Percentiles rank a stretch among this genome's conserved stretches.
phyloP scores from a whole-genome alignment of 2,329 filamentous ascomycete species.

The Colletotrichum sp. region DNA sequence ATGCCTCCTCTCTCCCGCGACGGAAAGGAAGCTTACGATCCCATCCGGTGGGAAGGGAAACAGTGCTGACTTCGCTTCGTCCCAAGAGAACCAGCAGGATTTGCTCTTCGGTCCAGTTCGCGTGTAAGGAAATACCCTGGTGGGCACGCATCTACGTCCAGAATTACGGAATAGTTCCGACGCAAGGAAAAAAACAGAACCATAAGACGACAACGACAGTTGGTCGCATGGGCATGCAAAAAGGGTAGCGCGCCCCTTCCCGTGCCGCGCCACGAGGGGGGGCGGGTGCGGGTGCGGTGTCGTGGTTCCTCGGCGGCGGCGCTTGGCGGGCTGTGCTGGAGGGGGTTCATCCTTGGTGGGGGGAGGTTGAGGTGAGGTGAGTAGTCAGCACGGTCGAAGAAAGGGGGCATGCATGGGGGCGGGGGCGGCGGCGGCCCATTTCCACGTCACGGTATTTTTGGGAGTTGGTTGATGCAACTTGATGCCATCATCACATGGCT shows the following conservation, averaged over 20 bases:
- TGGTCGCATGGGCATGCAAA: neutral
- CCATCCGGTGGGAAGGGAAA: neutral
- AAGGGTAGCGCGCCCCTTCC: neutral
- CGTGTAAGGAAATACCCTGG: neutral
- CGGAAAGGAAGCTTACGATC: neutral
- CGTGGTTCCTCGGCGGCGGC: neutral
- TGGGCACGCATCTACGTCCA: neutral
- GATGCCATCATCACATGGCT: neutral
- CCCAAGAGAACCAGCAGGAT: neutral
- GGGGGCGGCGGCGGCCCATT: neutral
- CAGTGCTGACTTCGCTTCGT: neutral
- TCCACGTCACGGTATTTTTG: neutral
- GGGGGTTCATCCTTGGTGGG: neutral
- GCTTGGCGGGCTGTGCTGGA: neutral
- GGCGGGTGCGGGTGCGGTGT: neutral
- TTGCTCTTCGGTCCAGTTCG: neutral
- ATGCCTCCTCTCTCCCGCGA: neutral
- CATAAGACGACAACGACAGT: neutral
- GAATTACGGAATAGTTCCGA: neutral
- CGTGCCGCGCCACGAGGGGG: conserved; percentile 7
- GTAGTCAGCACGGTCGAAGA: neutral
- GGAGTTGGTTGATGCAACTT: neutral
- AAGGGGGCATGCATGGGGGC: neutral
- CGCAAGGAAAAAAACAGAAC: neutral
- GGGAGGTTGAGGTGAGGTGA: neutral